Base-by-base conservation (phyloP, 176 grass and related monocot species). In the Poa annua region DNA sequence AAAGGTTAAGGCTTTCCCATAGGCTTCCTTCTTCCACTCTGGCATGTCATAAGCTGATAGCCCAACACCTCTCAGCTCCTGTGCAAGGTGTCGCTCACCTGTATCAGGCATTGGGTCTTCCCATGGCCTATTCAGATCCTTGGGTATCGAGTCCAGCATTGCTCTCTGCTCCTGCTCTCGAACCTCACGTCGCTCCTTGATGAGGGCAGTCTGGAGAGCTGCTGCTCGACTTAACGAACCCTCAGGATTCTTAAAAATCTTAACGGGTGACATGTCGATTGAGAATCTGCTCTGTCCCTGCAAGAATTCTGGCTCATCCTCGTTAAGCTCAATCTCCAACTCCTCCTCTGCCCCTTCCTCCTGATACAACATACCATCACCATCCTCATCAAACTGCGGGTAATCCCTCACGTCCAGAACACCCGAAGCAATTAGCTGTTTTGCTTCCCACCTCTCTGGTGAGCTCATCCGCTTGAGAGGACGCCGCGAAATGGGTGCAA, bases 51-150 rank as follows among this genome's bases (percentile, higher is more conserved):
- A 94, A 33, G 92, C 95, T 67, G 95, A 93, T 78, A 98, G 84
- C 12, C 90, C 96, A 41, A 95, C 91, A 79, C 96, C 92, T 67
- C 89, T 86, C 59, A 98, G 88, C 78, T 98, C 96, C 85, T 95
- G 96, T 7, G 92, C 92, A 54, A 98, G 88, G 63, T 98, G 91
- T 32, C 96, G 77, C 83, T 93, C 96, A 11, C 92, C 92, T 4
- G 94, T 94, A 42, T 93, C 92, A 17, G 96, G 92, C 92, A 98
- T 93, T 45, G 96, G 96, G 42, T 98, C 96, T 49, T 98, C 96
- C 96, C 96, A 98, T 17, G 96, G 91, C n/a, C 96, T 83, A 81
- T 98, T 98, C 42, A 98, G 83, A 91, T 98, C 96, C 88, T 98
- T 98, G 9, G 92, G 95, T 49, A 98, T 98, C 0, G 96, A 95